Percentiles rank a stretch among this genome's conserved stretches.
These are phyloP conservation scores for Phlebopus sp. DNA, from an alignment of 1,284 basidiomycete genomes.

Conservation along the genomic window DNA sequence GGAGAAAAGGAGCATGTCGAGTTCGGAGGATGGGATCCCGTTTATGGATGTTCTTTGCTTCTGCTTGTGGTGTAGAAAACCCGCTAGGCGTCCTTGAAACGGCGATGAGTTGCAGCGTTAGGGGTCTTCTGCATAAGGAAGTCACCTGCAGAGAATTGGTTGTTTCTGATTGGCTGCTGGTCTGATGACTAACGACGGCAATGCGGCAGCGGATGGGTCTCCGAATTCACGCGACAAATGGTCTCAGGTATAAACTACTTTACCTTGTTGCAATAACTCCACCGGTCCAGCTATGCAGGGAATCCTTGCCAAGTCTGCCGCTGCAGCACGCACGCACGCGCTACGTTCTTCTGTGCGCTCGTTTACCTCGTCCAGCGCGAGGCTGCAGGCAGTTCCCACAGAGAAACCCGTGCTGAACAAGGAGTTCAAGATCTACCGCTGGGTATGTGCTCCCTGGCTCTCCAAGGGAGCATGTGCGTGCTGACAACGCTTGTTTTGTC, in stretches of 20 bases:
- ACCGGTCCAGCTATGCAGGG: slow-evolving; percentile 13
- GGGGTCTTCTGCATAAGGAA: background rate
- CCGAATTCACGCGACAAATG: slow-evolving; percentile 19
- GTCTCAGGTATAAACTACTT: background rate
- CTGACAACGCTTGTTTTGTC: background rate
- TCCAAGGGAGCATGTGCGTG: no score
- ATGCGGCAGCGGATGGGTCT: slow-evolving; percentile 1
- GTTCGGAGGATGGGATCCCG: no score
- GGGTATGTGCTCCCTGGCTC: slow-evolving; percentile 52
- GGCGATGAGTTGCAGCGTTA: no score
- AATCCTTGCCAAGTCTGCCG: slow-evolving; percentile 4
- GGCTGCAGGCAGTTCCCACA: slow-evolving; percentile 38
- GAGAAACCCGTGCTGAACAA: slow-evolving; percentile 60
- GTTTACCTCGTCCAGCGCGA: slow-evolving; percentile 40
- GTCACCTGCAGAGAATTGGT: slow-evolving; percentile 1
- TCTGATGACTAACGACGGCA: background rate
- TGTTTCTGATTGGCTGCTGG: slow-evolving; percentile 23
- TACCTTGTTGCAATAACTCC: background rate
- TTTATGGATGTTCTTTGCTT: no score
- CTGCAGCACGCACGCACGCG: slow-evolving; percentile 5
- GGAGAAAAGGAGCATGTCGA: no score
- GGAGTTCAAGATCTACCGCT: slow-evolving; percentile 96
- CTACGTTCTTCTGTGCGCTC: slow-evolving; percentile 27
- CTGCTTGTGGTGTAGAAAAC: no score
- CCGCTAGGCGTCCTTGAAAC: no score